Evolutionary conservation across 2,329 filamentous ascomycete genomes (phyloP), one percentile per base, ranked within the genome.

Genomic region (Lachnellula hyalina): DNA sequence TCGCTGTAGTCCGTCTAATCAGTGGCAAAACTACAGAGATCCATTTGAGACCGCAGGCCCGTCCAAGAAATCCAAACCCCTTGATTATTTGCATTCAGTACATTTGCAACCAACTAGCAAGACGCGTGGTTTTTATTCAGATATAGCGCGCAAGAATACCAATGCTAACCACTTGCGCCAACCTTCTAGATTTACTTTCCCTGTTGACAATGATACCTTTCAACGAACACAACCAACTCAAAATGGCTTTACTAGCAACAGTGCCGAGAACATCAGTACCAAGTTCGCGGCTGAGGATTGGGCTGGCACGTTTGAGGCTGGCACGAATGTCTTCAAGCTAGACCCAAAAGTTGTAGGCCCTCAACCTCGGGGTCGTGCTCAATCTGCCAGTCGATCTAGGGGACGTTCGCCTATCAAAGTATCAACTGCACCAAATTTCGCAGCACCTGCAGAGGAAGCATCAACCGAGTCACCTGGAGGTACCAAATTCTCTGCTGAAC

Each of bases 251-350:
- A 65, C 72, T 40, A 76, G 75, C 56, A 77, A 70, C 54, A 84
- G 79, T 61, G 72, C 78, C 19, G 81, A 86, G 54, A 81, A 79
- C 50, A 85, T 86, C 61, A 82, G 83, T 67, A 85, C 82, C 17
- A 79, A 72, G 40, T 86, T 86, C 67, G 76, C 76, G 19, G 72
- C 78, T 4, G 75, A 77, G 14, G 76, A 82, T 50, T 70, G 68
- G 68, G 58, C 65, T 55, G 67, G 66, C 5, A 69, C 66, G 51
- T 70, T 70, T 49, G 59, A 65, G 46, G 67, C 65, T 44, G 67
- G 67, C 11, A 59, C 56, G 21, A 61, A 64, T 54, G 65, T 66
- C 50, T 68, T 69, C 49, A 60, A 58, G 36, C 63, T 61, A 21
- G 63, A 64, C 25, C 52, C 58, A 36, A 62, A 63, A 25, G 42